Base-by-base conservation (phyloP, 176 grass and related monocot genomes). In the Triticum urartu region DNA sequence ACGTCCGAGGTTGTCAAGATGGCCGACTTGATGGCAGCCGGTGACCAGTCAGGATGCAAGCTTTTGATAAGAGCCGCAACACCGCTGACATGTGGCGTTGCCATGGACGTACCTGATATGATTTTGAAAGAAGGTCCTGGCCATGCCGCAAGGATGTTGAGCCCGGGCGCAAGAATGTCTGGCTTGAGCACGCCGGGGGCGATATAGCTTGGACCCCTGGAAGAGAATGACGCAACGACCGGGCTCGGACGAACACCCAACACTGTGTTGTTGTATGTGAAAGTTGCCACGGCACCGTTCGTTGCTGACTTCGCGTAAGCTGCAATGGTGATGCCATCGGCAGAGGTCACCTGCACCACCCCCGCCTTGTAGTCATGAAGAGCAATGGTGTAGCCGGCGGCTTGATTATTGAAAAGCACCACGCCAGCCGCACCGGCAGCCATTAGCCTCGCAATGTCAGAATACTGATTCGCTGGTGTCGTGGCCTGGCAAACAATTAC, bases 51-150 rank as follows among this genome's bases (percentile, higher is more conserved):
- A 0, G 87, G 89, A 68, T 91, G 89, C 3, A 28, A 42, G 34
- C 56, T 89, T 43, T 87, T 91, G 14, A 92, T 3, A 2, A 94
- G 92, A 5, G 92, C 87, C 0, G 77, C 77, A 3, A 89, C 73
- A 6, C 89, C 92, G 32, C 81, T 68, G 9, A 91, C 34, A 28
- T 94, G 92, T 4, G 92, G 92, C 0, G 89, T 62, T 1, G 89
- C 81, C 89, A 94, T 94, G 18, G 92, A 94, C 21, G 92, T 94
- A 66, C 92, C 92, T 0, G 86, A 86, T 1, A 72, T 5, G 60
- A 94, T 40, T 15, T 70, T 79, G 73, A 88, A 94, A 24, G 52
- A 38, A 42, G 65, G 65, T 7, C 12, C 6, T 63, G 13, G 80
- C 85, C 82, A 94, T 1, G 87, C 92, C 0, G 84, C 87, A 7